A percentile compares a stretch with the other conserved stretches of the same genome.
Evolutionary conservation across 73 alveolate species (phyloP).

Genomic region (Durusdinium trenchii): DNA sequence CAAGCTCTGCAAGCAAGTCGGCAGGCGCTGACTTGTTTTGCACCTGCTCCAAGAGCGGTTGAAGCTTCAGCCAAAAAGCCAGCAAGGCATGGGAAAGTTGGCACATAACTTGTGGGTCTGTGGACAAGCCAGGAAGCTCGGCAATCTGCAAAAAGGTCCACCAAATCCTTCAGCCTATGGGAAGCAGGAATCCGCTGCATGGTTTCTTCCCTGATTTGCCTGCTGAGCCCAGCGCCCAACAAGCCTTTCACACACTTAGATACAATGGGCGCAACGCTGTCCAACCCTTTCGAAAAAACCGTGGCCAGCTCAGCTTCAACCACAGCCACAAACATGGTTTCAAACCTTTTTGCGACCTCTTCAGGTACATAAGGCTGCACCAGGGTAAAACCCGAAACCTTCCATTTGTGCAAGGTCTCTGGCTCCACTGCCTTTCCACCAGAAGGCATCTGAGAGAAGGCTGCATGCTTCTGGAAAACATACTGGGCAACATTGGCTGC

Average conservation of each 20-base stretch:
- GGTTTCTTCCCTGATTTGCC: not conserved
- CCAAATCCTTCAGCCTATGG: not conserved
- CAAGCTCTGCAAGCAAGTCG: not conserved
- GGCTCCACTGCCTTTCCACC: not conserved
- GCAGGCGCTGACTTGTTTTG: not conserved
- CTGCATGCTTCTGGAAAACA: not conserved
- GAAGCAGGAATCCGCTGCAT: not conserved
- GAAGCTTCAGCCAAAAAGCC: not conserved
- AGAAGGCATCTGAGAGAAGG: not conserved
- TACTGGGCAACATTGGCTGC: no score
- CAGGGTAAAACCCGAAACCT: not conserved
- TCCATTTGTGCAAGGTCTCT: not conserved
- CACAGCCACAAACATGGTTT: not conserved
- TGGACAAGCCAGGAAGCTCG: not conserved
- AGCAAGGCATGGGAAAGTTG: not conserved
- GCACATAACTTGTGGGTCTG: not conserved
- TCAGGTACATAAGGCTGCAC: not conserved
- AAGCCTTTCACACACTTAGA: not conserved
- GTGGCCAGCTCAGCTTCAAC: not conserved
- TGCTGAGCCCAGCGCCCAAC: not conserved
- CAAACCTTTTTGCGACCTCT: not conserved
- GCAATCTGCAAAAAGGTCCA: not conserved
- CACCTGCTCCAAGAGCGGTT: slow-evolving; percentile 18
- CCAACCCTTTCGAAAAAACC: not conserved
- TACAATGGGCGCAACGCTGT: not conserved